Evolutionary conservation across 73 alveolate species (phyloP).

Genomic region (Uronychia setigera): DNA sequence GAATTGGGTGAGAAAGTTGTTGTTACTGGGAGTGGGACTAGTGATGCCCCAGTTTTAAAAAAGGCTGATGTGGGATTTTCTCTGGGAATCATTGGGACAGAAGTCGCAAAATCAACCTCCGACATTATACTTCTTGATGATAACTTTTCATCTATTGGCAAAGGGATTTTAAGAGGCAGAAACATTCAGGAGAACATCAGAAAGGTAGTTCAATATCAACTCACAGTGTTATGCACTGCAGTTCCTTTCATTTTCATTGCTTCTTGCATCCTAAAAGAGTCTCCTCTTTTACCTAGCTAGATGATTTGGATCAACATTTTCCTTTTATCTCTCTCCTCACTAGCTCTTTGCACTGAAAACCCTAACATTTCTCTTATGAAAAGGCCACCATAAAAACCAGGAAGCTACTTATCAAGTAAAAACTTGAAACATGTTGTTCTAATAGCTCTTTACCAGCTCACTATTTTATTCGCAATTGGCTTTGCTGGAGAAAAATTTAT

Average conservation of each 20-base stretch:
- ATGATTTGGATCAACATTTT: slow-evolving; percentile 91
- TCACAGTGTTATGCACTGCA: slow-evolving; percentile 94
- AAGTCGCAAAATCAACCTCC: slow-evolving; percentile 96
- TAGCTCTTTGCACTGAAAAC: slow-evolving; percentile 95
- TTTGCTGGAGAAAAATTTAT: slow-evolving; percentile 76
- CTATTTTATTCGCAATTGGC: slow-evolving; percentile 55
- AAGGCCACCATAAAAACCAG: slow-evolving; percentile 86
- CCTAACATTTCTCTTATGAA: slow-evolving; percentile 86
- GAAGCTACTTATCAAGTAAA: slow-evolving; percentile 81
- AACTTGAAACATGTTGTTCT: slow-evolving; percentile 91
- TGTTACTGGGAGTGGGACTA: slow-evolving; percentile 99
- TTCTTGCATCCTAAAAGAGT: slow-evolving; percentile 83
- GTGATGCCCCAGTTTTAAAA: slow-evolving; percentile 98
- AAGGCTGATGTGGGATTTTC: slow-evolving; percentile 98
- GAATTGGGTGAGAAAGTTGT: slow-evolving; percentile 96
- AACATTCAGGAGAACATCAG: slow-evolving; percentile 88
- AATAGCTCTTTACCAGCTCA: slow-evolving; percentile 72
- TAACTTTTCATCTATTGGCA: slow-evolving; percentile 94
- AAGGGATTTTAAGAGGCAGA: slow-evolving; percentile 92
- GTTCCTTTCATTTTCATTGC: slow-evolving; percentile 82
- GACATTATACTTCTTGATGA: slow-evolving; percentile 96
- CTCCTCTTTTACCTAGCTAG: slow-evolving; percentile 90
- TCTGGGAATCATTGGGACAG: slow-evolving; percentile 98
- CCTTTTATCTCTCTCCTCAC: slow-evolving; percentile 89
- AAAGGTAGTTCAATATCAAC: slow-evolving; percentile 89